phyloP scores from a whole-genome alignment of 1,284 basidiomycete species.

The Cerrena zonata region DNA sequence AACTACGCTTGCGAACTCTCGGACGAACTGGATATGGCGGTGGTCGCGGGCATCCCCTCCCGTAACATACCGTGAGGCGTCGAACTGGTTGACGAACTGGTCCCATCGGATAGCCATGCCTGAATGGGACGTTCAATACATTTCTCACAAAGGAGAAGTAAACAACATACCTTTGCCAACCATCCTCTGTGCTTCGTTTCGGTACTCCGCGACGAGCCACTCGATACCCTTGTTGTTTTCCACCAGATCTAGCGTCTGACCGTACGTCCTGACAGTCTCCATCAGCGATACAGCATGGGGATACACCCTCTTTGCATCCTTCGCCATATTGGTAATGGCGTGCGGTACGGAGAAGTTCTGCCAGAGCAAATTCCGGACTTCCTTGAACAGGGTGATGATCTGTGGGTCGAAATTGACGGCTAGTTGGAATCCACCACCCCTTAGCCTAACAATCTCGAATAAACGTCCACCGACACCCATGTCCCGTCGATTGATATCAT shows the following conservation, averaged over 20 bases:
- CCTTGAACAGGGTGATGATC: conserved; percentile 97
- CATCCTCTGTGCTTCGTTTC: conserved; percentile 87
- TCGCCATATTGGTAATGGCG: conserved; percentile 91
- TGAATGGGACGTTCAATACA: conserved; percentile 24
- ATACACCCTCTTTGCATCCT: conserved; percentile 96
- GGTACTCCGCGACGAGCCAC: conserved; percentile 87
- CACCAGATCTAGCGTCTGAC: conserved; percentile 87
- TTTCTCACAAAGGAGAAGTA: too few species aligned
- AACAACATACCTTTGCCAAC: conserved; percentile 66
- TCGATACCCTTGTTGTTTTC: conserved; percentile 86
- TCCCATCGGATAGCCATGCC: conserved; percentile 96
- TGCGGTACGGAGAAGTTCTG: conserved; percentile 93
- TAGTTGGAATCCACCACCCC: conserved; percentile 81
- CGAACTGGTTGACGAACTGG: conserved; percentile 89
- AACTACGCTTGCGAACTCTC: conserved; percentile 90
- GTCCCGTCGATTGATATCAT: conserved; percentile 88
- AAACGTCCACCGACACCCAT: conserved; percentile 90
- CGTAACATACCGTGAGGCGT: conserved; percentile 69
- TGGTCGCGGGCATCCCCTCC: conserved; percentile 76
- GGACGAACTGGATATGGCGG: conserved; percentile 87
- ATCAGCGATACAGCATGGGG: conserved; percentile 97
- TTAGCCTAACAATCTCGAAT: conserved; percentile 87
- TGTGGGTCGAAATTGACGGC: conserved; percentile 97
- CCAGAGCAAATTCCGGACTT: conserved; percentile 93
- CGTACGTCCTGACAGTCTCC: conserved; percentile 96